Base-by-base conservation (phyloP, 306 rosid genomes). In the Mimosa bimucronata region DNA sequence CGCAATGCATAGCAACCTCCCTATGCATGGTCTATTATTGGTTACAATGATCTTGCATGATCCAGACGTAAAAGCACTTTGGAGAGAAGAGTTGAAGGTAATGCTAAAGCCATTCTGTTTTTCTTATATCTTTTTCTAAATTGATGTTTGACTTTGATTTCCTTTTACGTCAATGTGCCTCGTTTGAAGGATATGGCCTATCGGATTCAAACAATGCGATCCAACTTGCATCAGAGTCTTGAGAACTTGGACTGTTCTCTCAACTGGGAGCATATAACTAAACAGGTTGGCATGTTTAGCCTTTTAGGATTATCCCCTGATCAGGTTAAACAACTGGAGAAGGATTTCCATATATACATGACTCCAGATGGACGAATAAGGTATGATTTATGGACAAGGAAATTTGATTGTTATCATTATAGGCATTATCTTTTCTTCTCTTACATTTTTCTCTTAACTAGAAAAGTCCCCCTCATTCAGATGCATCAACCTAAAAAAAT, bases 221-320 rank as follows among this genome's bases (percentile, higher is more conserved):
- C 82, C 45, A 77, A 83, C 45, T 85, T 90, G 57, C 86, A 83
- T 11, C 86, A 74, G 71, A 88, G 65, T 73, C 91, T 93, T 15
- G 91, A 91, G 77, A 87, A 91, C 38, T 83, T 90, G 80, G 89
- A 88, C 18, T 93, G 94, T 55, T 84, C 89, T 65, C 74, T 86
- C 48, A 80, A 88, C 26, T 93, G 93, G 97, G 93, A 93, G 85
- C 97, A 93, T 76, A 71, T 93, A 76, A 90, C 97, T 57, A 81
- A 79, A 12, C 94, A 93, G 97, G 89, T 86, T 76, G 98, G 98
- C 41, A 87, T 93, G 97, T 90, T 93, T 86, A 86, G 92, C 83
- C 89, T 85, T 73, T 90, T 93, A 79, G 94, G 97, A 52, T 55
- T 93, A 89, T 83, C 93, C 42, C 97, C 92, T 7, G 93, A 90